A percentile compares a stretch with the other conserved stretches of the same genome.
Evolutionary conservation across 441 rosid species (phyloP).

Genomic region (Jatropha multifida): DNA sequence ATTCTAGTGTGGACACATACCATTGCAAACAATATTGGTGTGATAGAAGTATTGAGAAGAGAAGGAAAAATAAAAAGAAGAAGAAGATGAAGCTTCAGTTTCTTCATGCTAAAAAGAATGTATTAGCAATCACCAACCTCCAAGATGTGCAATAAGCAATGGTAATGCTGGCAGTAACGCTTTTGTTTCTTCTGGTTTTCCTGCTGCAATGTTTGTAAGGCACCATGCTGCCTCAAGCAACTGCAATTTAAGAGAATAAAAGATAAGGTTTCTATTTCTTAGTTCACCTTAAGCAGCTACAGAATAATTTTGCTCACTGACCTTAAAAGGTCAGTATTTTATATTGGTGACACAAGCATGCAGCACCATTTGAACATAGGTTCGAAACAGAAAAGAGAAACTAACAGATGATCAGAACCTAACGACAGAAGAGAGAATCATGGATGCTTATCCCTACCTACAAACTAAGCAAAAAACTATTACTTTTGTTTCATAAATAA

Average conservation of each 20-base stretch:
- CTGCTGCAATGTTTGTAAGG: slow-evolving; percentile 96
- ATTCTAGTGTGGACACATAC: not conserved
- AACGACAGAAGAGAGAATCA: not conserved
- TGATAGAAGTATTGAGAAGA: not conserved
- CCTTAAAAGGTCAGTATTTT: not conserved
- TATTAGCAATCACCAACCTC: slow-evolving; percentile 52
- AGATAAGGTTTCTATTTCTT: slow-evolving; percentile 3
- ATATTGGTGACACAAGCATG: not conserved
- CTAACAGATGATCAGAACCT: not conserved
- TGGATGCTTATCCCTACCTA: not conserved
- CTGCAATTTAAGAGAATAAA: slow-evolving; percentile 42
- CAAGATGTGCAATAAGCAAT: slow-evolving; percentile 87
- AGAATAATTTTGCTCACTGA: not conserved
- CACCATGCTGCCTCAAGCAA: slow-evolving; percentile 98
- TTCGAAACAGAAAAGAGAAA: not conserved
- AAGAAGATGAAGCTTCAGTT: not conserved
- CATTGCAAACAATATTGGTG: not conserved
- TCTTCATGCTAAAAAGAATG: slow-evolving; percentile 12
- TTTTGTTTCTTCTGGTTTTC: slow-evolving; percentile 88
- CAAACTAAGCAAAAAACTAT: not conserved
- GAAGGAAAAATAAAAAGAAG: not conserved
- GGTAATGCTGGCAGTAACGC: slow-evolving; percentile 87
- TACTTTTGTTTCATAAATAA: not conserved
- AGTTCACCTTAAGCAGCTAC: not conserved
- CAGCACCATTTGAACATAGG: not conserved